Percentiles rank a stretch among this genome's conserved stretches.
These are phyloP conservation scores for Russula brevipes DNA, from an alignment of 768 basidiomycete species.

Conservation along the genomic window DNA sequence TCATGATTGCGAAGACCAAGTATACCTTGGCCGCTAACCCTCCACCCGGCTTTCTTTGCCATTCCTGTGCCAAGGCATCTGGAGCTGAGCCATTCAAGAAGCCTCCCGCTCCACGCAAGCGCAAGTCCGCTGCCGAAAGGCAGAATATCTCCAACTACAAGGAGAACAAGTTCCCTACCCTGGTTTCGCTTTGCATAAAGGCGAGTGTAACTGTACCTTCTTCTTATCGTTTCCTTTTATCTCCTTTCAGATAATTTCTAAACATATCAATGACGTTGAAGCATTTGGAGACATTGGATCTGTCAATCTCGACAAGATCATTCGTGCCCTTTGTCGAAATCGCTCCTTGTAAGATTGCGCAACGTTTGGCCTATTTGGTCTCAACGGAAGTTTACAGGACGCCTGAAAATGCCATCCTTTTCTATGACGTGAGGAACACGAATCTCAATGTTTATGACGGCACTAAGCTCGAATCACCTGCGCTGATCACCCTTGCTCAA, in stretches of 20 bases:
- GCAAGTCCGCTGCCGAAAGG: slow-evolving; percentile 59
- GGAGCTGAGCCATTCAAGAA: slow-evolving; percentile 88
- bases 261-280: slow-evolving; percentile 85
- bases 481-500: slow-evolving; percentile 62
- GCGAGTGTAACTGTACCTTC: slow-evolving; percentile 36
- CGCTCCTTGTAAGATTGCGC: slow-evolving; percentile 59
- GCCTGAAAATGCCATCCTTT: slow-evolving; percentile 71
- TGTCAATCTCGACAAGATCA: slow-evolving; percentile 78
- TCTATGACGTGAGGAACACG: slow-evolving; percentile 70
- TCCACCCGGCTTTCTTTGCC: slow-evolving; percentile 77
- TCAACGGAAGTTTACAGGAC: slow-evolving; percentile 44
- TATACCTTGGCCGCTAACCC: slow-evolving; percentile 76
- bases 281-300: slow-evolving; percentile 83
- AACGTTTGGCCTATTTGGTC: not conserved
- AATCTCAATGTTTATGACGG: slow-evolving; percentile 79
- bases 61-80: slow-evolving; percentile 71
- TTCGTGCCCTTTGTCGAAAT: slow-evolving; percentile 76
- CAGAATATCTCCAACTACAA: slow-evolving; percentile 66
- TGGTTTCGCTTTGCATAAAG: slow-evolving; percentile 78
- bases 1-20: slow-evolving; percentile 51
- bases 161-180: slow-evolving; percentile 58
- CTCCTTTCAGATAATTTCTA: slow-evolving; percentile 65
- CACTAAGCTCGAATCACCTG: slow-evolving; percentile 66
- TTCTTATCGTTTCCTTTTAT: not conserved
- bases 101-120: slow-evolving; percentile 52